Evolutionary conservation across 2,329 filamentous ascomycete genomes (phyloP), one percentile per base, ranked within the genome.

Genomic region (Macrophomina tecta): DNA sequence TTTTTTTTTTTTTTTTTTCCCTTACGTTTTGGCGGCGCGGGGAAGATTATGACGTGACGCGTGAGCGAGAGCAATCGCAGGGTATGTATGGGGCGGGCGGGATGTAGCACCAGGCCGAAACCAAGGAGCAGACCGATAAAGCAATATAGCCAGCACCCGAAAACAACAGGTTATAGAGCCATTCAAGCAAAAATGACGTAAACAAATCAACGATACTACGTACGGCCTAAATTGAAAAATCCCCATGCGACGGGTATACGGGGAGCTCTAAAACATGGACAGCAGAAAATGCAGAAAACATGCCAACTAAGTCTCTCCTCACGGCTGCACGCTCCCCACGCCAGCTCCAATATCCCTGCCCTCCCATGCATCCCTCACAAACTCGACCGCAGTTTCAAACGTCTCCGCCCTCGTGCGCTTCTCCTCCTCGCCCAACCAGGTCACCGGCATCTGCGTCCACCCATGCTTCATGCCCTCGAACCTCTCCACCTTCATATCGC

Each of bases 381-480:
- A 80, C 34, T 78, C 72, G 64, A 78, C 63, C 16, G 73, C 73
- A 49, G 76, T 70, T 9, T 71, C 71, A 70, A 80, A 79, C 4
- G 80, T 77, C 28, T 77, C 64, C 3, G 76, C 68, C 49, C 78
- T 70, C 68, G 79, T 78, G 40, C 70, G 72, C 34, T 74, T 73
- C 70, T 81, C 79, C 56, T 78, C 76, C 67, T 79, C 76, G 14
- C 73, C 74, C 14, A 81, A 71, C 68, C 74, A 74, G 6, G 72
- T 71, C 64, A 78, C 76, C 1, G 80, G 80, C 55, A 81, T 80
- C 70, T 80, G 78, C 52, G 80, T 81, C 80, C 65, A 82, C 63
- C 74, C 74, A 52, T 75, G 74, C 68, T 70, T 73, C 69, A 74
- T 69, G 16, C 49, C 80, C 73, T 38, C 73, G 71, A 67, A 77